Evolutionary conservation across 495 filamentous ascomycete species (phyloP), one percentile per base, ranked within the genome.

Genomic region (Cercophora newfieldiana): DNA sequence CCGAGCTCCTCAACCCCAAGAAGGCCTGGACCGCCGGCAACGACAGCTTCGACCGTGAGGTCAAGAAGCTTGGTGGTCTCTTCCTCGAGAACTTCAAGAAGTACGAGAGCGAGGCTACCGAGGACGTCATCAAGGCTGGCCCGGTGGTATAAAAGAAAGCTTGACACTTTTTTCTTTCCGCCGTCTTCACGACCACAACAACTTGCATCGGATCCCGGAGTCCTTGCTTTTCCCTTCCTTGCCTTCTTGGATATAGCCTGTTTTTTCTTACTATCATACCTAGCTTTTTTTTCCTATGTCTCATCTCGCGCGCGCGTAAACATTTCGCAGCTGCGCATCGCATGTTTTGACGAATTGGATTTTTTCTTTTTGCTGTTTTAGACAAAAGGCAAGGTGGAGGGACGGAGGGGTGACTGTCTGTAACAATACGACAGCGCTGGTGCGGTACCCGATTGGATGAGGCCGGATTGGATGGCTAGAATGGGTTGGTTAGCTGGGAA

Each of bases 1-100:
- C 84, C 64, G 93, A 97, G 84, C 86, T 99, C 28, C 87, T 99
- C 69, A 99, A 99, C 87, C 95, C 95, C 68, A 88, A 88, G 80
- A 94, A 88, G 75, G 90, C 89, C 70, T 99, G 95, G 95, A 95
- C 88, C 56, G 91, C 88, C 48, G 82, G 89, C 51, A 82, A 82
- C 37, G 85, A 90, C 59, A 87, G 87, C 76, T 99, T 97, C 88
- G 82, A 85, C 71, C 81, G 86, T 37, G 94, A 97, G 78, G 95
- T 97, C 56, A 90, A 80, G 74, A 97, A 96, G 83, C 87, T 99
- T 6, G 95, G 88, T 66, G 78, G 71, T 55, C 84, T 98, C 61
- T 98, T 98, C 85, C 86, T 89, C 74, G 91, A 97, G 82, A 98
- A 98, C 84, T 99, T 99, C 85, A 88, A 93, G 83, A 96, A 95